These are phyloP conservation scores for Sideroxylon spinosum DNA, from an alignment of 179 eudicot species.

Conservation along the genomic window DNA sequence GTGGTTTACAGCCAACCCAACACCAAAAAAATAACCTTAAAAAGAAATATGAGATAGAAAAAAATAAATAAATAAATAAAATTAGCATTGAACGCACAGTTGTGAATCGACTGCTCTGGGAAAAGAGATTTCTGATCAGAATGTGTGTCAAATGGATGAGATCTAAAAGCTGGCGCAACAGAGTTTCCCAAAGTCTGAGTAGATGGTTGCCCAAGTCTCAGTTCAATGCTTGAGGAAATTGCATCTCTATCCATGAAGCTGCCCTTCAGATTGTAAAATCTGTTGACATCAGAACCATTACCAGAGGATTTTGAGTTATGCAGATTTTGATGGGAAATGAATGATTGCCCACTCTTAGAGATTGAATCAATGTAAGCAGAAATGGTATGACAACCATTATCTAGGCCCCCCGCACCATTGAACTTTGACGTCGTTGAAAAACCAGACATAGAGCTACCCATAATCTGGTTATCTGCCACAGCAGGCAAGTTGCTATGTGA, in stretches of 20 bases:
- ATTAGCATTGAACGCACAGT: slow-evolving; percentile 29
- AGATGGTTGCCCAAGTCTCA: slow-evolving; percentile 75
- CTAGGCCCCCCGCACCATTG: slow-evolving; percentile 22
- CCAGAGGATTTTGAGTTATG: slow-evolving; percentile 26
- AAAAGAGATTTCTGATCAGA: slow-evolving; percentile 24
- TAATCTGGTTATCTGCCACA: slow-evolving; percentile 25
- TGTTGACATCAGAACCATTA: slow-evolving; percentile 27
- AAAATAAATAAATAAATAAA: background rate
- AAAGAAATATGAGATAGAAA: background rate
- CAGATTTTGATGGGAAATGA: slow-evolving; percentile 22
- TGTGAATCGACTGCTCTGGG: slow-evolving; percentile 35
- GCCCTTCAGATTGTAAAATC: slow-evolving; percentile 26
- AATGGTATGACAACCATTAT: slow-evolving; percentile 24
- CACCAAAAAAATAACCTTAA: background rate
- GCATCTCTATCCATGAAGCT: slow-evolving; percentile 23
- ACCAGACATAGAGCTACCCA: slow-evolving; percentile 20
- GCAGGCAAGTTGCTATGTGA: slow-evolving; percentile 25
- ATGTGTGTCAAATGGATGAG: slow-evolving; percentile 18
- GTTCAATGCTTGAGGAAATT: slow-evolving; percentile 46
- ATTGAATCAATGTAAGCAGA: slow-evolving; percentile 18
- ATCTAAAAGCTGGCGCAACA: slow-evolving; percentile 20
- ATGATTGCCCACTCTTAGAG: slow-evolving; percentile 25
- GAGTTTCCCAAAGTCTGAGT: slow-evolving; percentile 36
- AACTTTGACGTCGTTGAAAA: slow-evolving; percentile 27
- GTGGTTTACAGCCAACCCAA: background rate